A percentile compares a stretch with the other conserved stretches of the same genome.
phyloP scores from a whole-genome alignment of 73 alveolate genomes.

The Durusdinium trenchii region DNA sequence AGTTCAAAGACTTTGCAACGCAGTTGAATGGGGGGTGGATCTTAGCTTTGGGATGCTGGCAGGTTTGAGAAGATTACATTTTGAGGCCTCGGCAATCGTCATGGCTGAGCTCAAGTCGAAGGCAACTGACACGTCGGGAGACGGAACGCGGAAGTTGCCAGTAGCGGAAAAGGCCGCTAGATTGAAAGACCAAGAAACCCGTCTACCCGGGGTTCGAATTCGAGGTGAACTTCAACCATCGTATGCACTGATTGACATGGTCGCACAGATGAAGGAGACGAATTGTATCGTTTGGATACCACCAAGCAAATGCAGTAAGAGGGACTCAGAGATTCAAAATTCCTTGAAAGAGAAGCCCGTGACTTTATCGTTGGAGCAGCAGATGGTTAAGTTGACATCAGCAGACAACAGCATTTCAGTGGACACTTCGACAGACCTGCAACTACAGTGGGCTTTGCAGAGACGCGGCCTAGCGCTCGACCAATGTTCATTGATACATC shows the following conservation, averaged over 20 bases:
- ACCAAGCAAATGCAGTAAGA: not conserved
- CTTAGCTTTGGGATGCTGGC: not conserved
- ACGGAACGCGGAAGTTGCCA: not conserved
- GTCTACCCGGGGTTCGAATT: not conserved
- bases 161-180: not conserved
- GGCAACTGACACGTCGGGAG: not conserved
- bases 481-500: not conserved
- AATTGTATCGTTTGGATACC: not conserved
- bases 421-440: not conserved
- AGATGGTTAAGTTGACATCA: not conserved
- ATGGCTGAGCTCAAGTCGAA: not conserved
- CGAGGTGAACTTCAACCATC: not conserved
- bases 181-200: not conserved
- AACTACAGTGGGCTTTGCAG: not conserved
- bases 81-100: not conserved
- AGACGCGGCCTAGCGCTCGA: conserved; percentile 15
- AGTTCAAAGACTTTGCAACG: not conserved
- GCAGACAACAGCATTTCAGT: no score
- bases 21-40: not conserved
- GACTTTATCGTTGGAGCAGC: not conserved
- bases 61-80: not conserved
- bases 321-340: not conserved
- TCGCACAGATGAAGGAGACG: not conserved
- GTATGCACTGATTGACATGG: not conserved
- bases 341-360: not conserved